Percentiles rank a stretch among this genome's conserved stretches.
phyloP scores from a whole-genome alignment of 1,284 basidiomycete genomes.

The Naganishia albida region DNA sequence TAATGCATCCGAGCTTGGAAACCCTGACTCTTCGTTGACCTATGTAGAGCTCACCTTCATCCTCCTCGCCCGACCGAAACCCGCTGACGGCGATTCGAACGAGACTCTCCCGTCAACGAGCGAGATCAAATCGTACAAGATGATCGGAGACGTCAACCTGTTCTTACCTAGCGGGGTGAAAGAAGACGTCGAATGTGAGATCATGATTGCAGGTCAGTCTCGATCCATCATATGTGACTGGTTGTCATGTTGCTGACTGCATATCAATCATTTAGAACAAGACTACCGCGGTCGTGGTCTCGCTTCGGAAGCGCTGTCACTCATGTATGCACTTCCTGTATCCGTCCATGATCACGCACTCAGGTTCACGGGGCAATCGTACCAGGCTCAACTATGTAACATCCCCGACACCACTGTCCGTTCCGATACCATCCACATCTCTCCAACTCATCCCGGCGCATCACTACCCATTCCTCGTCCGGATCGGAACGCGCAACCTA shows the following conservation, averaged over 20 bases:
- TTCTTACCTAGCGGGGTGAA: slow-evolving; percentile 68
- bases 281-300: slow-evolving; percentile 60
- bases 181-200: slow-evolving; percentile 66
- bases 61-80: slow-evolving; percentile 63
- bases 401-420: slow-evolving; percentile 8
- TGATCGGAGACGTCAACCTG: slow-evolving; percentile 92
- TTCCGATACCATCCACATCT: slow-evolving; percentile 37
- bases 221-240: no score
- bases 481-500: slow-evolving; percentile 61
- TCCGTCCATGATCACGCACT: not conserved
- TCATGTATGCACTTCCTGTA: slow-evolving; percentile 21
- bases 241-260: slow-evolving; percentile 12
- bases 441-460: slow-evolving; percentile 24
- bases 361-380: not conserved
- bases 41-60: slow-evolving; percentile 83
- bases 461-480: slow-evolving; percentile 58
- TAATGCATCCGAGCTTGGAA: not conserved
- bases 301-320: slow-evolving; percentile 46
- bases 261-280: slow-evolving; percentile 20
- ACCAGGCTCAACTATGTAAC: slow-evolving; percentile 30
- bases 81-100: slow-evolving; percentile 18
- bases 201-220: slow-evolving; percentile 77
- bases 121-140: slow-evolving; percentile 54
- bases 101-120: slow-evolving; percentile 28
- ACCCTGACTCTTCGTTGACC: not conserved